Evolutionary conservation across 2,329 filamentous ascomycete genomes (phyloP).

Genomic region (Penicillium sp.): DNA sequence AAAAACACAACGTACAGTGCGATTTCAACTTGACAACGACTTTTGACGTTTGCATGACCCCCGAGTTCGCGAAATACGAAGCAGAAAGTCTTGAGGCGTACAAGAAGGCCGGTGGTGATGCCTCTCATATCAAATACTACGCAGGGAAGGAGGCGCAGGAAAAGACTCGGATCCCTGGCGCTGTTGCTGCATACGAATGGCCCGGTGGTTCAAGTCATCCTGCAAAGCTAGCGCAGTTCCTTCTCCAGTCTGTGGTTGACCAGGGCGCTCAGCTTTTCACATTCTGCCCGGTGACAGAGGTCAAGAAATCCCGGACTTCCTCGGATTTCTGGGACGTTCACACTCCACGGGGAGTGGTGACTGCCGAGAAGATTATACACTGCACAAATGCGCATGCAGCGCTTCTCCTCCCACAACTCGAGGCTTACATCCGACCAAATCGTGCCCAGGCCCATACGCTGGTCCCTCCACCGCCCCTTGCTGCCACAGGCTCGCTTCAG

Average conservation of each 20-base stretch:
- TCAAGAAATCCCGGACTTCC: constrained; percentile 19
- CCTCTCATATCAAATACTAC: constrained; percentile 47
- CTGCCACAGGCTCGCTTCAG: constrained; percentile 36
- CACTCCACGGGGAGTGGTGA: constrained; percentile 22
- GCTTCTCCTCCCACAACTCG: constrained; percentile 23
- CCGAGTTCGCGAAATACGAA: constrained; percentile 52
- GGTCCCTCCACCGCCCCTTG: constrained; percentile 45
- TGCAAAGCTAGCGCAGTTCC: constrained; percentile 55
- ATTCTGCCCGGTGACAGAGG: constrained; percentile 44
- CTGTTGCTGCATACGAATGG: constrained; percentile 56
- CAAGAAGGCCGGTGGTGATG: constrained; percentile 48
- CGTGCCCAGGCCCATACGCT: constrained; percentile 52
- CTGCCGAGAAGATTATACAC: constrained; percentile 24
- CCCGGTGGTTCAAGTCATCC: constrained; percentile 55
- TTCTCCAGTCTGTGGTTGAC: constrained; percentile 43
- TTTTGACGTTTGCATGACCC: constrained; percentile 55
- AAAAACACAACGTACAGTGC: constrained; percentile 46
- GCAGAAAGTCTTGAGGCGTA: constrained; percentile 46
- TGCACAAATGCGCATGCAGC: constrained; percentile 33
- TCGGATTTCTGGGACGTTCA: constrained; percentile 21
- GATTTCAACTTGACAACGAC: constrained; percentile 54
- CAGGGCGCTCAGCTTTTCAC: constrained; percentile 50
- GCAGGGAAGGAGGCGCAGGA: constrained; percentile 44
- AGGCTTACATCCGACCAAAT: constrained; percentile 46
- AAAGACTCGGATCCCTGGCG: constrained; percentile 43